phyloP scores from a whole-genome alignment of 164 flowering plant species.

The Warburgia ugandensis region DNA sequence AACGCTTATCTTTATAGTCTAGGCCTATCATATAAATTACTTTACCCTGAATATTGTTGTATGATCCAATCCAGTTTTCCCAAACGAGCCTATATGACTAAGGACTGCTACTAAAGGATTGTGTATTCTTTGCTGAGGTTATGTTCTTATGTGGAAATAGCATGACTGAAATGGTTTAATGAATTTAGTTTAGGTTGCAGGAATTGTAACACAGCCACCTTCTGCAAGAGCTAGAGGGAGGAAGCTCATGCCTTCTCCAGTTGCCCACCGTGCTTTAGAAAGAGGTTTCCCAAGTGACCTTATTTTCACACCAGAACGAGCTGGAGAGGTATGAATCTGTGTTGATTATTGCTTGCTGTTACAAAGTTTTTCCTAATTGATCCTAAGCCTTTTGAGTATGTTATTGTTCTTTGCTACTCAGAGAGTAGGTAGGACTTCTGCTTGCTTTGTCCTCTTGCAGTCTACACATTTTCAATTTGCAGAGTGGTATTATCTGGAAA shows the following conservation, averaged over 20 bases:
- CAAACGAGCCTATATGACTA: no score
- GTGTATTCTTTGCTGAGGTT: neutral
- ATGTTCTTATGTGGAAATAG: neutral
- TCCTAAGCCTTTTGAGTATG: neutral
- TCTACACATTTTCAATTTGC: no score
- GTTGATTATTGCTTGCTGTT: neutral
- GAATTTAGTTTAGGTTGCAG: slow-evolving; percentile 59
- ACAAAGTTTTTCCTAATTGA: neutral
- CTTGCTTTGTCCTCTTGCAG: neutral
- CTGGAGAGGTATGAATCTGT: slow-evolving; percentile 65
- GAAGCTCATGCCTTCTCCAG: slow-evolving; percentile 77
- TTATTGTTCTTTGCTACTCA: neutral
- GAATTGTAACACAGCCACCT: slow-evolving; percentile 92
- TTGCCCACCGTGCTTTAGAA: slow-evolving; percentile 78
- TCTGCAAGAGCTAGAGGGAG: slow-evolving; percentile 76
- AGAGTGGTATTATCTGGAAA: no score
- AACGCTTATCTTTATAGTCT: no score
- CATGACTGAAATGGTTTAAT: neutral
- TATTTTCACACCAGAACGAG: slow-evolving; percentile 80
- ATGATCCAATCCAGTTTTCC: no score
- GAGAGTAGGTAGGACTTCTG: neutral
- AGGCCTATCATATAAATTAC: no score
- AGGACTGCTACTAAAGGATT: neutral
- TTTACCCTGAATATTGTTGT: no score
- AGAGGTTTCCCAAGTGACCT: slow-evolving; percentile 69